These are phyloP conservation scores for Bacterosira constricta DNA, from an alignment of 108 stramenopile genomes.

Conservation along the genomic window DNA sequence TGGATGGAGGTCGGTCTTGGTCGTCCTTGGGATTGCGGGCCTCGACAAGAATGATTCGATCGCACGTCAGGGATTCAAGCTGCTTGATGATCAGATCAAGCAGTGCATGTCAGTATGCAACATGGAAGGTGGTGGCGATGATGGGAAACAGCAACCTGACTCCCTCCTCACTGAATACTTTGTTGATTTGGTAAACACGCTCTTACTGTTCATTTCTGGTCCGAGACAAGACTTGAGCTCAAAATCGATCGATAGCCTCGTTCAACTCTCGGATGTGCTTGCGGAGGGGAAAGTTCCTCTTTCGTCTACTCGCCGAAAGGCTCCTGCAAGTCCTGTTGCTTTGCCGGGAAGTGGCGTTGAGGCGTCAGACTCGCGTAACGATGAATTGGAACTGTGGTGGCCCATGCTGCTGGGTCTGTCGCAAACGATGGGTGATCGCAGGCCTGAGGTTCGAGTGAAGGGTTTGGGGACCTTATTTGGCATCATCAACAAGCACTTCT, in stretches of 20 bases:
- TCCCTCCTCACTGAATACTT: conserved; percentile 81
- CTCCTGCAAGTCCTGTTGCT: conserved; percentile 2
- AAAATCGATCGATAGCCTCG: conserved; percentile 69
- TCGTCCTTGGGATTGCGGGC: conserved; percentile 88
- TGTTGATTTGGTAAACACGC: conserved; percentile 90
- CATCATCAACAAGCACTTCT: conserved; percentile 77
- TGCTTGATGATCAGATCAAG: conserved; percentile 65
- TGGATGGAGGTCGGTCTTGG: conserved; percentile 94
- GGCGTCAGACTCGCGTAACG: conserved; percentile 41
- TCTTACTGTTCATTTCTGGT: conserved; percentile 87
- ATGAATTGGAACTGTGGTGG: conserved; percentile 94
- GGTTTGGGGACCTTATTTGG: conserved; percentile 62
- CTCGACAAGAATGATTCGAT: conserved; percentile 73
- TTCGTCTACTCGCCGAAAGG: conserved; percentile 15
- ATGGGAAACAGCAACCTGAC: conserved; percentile 24
- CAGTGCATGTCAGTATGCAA: conserved; percentile 40
- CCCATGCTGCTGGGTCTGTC: conserved; percentile 93
- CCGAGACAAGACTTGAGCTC: conserved; percentile 80
- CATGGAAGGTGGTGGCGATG: neutral
- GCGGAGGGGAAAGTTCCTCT: conserved; percentile 55
- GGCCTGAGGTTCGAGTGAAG: conserved; percentile 66
- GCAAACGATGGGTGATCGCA: conserved; percentile 79
- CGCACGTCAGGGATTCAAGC: conserved; percentile 71
- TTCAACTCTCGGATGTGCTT: conserved; percentile 59
- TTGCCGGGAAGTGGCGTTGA: conserved; percentile 15